These are phyloP conservation scores for Coemansia sp. DNA, from an alignment of 192 early-diverging fungal species.

Conservation along the genomic window DNA sequence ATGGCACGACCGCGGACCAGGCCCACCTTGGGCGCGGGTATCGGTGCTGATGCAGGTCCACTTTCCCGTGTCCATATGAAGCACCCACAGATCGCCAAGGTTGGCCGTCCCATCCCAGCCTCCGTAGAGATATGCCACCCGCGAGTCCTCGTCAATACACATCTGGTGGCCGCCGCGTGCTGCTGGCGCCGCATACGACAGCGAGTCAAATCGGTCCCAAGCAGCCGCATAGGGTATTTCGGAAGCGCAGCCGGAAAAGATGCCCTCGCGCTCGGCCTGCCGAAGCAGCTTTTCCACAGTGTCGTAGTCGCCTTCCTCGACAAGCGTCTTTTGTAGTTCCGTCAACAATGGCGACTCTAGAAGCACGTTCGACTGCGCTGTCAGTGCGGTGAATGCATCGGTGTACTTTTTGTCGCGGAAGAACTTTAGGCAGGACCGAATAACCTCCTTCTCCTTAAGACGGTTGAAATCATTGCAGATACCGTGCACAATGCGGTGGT, in stretches of 20 bases:
- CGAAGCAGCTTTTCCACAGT: conserved; percentile 70
- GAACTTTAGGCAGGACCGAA: conserved; percentile 85
- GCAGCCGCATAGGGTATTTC: conserved; percentile 67
- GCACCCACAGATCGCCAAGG: conserved; percentile 89
- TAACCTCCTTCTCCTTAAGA: conserved; percentile 76
- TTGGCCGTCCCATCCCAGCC: conserved; percentile 92
- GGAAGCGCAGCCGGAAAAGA: conserved; percentile 74
- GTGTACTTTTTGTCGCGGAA: conserved; percentile 79
- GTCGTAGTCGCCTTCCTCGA: conserved; percentile 71
- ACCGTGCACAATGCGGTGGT: conserved; percentile 65
- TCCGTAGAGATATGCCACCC: conserved; percentile 84
- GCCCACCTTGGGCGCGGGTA: conserved; percentile 77
- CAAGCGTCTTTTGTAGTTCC: conserved; percentile 66
- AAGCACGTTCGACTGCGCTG: conserved; percentile 60
- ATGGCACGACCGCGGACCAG: conserved; percentile 87
- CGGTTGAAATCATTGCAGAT: conserved; percentile 32
- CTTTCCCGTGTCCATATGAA: conserved; percentile 55
- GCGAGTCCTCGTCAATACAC: conserved; percentile 79
- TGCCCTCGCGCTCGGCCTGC: conserved; percentile 59
- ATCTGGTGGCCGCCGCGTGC: conserved; percentile 96
- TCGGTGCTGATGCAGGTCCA: conserved; percentile 82
- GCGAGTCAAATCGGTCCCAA: conserved; percentile 57
- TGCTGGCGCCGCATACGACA: conserved; percentile 44
- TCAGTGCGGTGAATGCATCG: conserved; percentile 70
- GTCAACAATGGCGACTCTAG: conserved; percentile 85